These are phyloP conservation scores for Scortechinia acanthostroma DNA, from an alignment of 2,329 filamentous ascomycete species.

Conservation along the genomic window DNA sequence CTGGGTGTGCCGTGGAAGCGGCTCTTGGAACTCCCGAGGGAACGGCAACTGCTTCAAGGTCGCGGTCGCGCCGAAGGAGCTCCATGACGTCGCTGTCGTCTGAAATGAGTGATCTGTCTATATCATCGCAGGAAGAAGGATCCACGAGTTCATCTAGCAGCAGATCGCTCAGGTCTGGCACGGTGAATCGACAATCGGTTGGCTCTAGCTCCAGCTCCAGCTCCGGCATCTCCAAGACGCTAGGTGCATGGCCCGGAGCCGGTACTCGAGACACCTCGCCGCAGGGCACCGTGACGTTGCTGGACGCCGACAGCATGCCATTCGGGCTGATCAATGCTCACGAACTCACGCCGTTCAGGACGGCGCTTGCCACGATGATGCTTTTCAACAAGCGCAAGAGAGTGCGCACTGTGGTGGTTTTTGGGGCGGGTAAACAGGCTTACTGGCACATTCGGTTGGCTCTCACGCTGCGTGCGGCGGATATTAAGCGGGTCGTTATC, in stretches of 20 bases:
- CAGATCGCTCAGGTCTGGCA: background rate
- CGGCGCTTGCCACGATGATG: conserved; percentile 55
- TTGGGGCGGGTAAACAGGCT: conserved; percentile 65
- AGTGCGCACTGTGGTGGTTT: conserved; percentile 48
- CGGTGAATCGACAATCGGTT: conserved; percentile 4
- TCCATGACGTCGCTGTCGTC: background rate
- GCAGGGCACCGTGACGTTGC: conserved; percentile 48
- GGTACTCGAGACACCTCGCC: conserved; percentile 33
- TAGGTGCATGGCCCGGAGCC: conserved; percentile 13
- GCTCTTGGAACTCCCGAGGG: conserved; percentile 6
- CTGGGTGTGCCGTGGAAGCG: conserved; percentile 20
- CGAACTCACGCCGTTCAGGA: conserved; percentile 65
- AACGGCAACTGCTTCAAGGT: conserved; percentile 2
- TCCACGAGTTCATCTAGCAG: background rate
- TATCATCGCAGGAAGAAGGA: background rate
- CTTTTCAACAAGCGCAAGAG: conserved; percentile 39
- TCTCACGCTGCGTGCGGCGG: conserved; percentile 34
- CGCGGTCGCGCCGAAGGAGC: conserved; percentile 3
- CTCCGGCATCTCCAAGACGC: background rate
- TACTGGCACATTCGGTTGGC: conserved; percentile 67
- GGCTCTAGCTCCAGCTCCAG: conserved; percentile 2
- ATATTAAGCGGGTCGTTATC: conserved; percentile 17
- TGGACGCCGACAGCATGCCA: conserved; percentile 46
- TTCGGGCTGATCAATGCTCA: conserved; percentile 59
- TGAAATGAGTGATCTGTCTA: conserved; percentile 1